A percentile compares a stretch with the other conserved stretches of the same genome.
These are phyloP conservation scores for Pisolithus tinctorius DNA, from an alignment of 768 basidiomycete species.

Conservation along the genomic window DNA sequence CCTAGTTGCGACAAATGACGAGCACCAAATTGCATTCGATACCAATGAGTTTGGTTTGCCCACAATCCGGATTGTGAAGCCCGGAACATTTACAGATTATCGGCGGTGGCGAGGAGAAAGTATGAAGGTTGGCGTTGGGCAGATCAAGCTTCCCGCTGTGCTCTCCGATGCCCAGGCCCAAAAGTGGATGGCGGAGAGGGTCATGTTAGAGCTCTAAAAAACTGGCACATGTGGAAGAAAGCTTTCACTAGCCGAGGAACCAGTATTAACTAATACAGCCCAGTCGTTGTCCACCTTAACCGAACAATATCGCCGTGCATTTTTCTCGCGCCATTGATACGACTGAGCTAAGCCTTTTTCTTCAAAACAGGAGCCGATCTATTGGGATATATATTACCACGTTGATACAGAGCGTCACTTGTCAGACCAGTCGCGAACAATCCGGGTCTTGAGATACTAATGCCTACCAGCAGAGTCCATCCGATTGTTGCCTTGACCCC, in stretches of 20 bases:
- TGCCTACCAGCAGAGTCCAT: neutral
- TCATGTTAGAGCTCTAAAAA: neutral
- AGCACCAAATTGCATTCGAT: neutral
- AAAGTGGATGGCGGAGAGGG: slow-evolving; percentile 3
- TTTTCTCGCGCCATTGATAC: too few relatives aligned
- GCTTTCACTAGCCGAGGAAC: too few relatives aligned
- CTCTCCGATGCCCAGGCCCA: neutral
- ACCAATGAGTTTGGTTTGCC: slow-evolving; percentile 1
- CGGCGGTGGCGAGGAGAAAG: slow-evolving; percentile 6
- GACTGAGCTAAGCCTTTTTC: too few relatives aligned
- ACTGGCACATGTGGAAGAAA: too few relatives aligned
- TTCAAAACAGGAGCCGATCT: too few relatives aligned
- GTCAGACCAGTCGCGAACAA: neutral
- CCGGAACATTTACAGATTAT: slow-evolving; percentile 6
- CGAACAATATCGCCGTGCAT: too few relatives aligned
- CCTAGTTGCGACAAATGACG: neutral
- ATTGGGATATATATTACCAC: too few relatives aligned
- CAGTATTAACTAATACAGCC: too few relatives aligned
- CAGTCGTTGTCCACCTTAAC: too few relatives aligned
- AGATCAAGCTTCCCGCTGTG: slow-evolving; percentile 6
- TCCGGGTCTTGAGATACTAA: neutral
- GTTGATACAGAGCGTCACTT: neutral
- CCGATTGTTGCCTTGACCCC: neutral
- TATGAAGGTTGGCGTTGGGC: slow-evolving; percentile 5
- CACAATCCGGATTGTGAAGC: slow-evolving; percentile 1